Evolutionary conservation across 2,329 filamentous ascomycete species (phyloP), one percentile per base, ranked within the genome.

Genomic region (Fusarium subglutinans): DNA sequence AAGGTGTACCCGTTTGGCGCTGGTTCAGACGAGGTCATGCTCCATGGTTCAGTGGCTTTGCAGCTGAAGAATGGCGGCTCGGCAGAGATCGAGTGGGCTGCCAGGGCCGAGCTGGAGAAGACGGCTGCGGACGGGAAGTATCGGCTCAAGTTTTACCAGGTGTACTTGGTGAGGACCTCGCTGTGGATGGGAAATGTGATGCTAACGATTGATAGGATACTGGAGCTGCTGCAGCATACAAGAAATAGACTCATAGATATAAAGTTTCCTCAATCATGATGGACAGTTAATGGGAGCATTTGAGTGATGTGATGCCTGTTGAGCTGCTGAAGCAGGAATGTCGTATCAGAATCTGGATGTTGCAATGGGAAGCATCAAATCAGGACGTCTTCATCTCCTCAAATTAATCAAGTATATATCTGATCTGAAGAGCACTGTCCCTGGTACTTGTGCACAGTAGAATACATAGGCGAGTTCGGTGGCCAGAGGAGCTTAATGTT

Each of bases 181-280:
- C 18, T 53, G 5, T 1, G 3, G 22, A 12, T 3, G 11, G 30
- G 28, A 8, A 8, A 11, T 1, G 2, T 4, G 7, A 14, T 57
- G n/a, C 58, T 72, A 37, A 72, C 4, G 4, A 5, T 3, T 17
- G 11, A 43, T 15, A 72, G 70, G 70, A 73, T 15, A 73, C 70
- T 38, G 70, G 70, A 24, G 70, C 70, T 17, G 66, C 70, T 0
- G 70, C 70, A 0, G 70, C 70, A 13, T 73, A 73, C 6, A 74
- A 74, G 40, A 73, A 74, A 24, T 72, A 45, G 18, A 8, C 1
- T 89, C 0, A 92, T 15, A 44, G 7, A 50, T 35, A 0, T 15
- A 35, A 35, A 0, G 8, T 8, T 35, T 35, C 6, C 7, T 15
- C 10, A 15, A 12, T 8, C 0, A 15, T 20, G 0, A 33, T 22